These are phyloP conservation scores for Mycena capillaripes DNA, from an alignment of 768 basidiomycete genomes.

Conservation along the genomic window DNA sequence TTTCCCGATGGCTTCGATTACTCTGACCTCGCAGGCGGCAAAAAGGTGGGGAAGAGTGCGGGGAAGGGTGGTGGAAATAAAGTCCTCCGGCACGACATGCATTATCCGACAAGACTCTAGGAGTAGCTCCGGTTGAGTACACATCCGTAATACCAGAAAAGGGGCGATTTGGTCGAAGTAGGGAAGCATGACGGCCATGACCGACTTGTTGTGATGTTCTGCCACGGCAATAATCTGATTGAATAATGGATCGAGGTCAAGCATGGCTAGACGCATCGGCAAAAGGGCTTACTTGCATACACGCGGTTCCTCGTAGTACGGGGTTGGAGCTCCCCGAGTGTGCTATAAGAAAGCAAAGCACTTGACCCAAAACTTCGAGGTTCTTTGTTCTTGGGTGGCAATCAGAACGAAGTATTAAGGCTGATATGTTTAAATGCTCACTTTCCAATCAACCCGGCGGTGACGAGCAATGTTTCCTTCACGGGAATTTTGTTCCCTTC, in stretches of 20 bases:
- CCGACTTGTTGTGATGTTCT: slow-evolving; percentile 69
- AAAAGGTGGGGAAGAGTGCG: slow-evolving; percentile 81
- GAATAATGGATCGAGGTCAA: slow-evolving; percentile 26
- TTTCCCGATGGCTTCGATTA: slow-evolving; percentile 72
- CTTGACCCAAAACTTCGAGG: slow-evolving; percentile 67
- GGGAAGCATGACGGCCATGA: slow-evolving; percentile 78
- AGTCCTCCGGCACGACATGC: slow-evolving; percentile 65
- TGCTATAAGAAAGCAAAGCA: slow-evolving; percentile 72
- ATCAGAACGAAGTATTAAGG: slow-evolving; percentile 3
- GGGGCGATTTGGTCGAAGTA: slow-evolving; percentile 78
- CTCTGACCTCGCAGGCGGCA: slow-evolving; percentile 68
- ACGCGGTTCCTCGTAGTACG: slow-evolving; percentile 77
- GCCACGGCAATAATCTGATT: slow-evolving; percentile 71
- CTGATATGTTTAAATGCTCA: slow-evolving; percentile 40
- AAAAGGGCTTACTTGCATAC: slow-evolving; percentile 67
- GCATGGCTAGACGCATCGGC: slow-evolving; percentile 13
- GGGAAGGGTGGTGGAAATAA: slow-evolving; percentile 73
- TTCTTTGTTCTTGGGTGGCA: slow-evolving; percentile 57
- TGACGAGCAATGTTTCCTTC: slow-evolving; percentile 76
- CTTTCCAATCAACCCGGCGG: slow-evolving; percentile 71
- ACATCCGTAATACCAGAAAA: slow-evolving; percentile 71
- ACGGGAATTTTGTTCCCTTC: slow-evolving; percentile 59
- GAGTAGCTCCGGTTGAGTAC: slow-evolving; percentile 70
- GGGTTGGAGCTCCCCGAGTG: slow-evolving; percentile 79
- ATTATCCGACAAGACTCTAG: slow-evolving; percentile 80